Evolutionary conservation across 1,284 basidiomycete genomes (phyloP).

Genomic region (Anthracocystis setariae): DNA sequence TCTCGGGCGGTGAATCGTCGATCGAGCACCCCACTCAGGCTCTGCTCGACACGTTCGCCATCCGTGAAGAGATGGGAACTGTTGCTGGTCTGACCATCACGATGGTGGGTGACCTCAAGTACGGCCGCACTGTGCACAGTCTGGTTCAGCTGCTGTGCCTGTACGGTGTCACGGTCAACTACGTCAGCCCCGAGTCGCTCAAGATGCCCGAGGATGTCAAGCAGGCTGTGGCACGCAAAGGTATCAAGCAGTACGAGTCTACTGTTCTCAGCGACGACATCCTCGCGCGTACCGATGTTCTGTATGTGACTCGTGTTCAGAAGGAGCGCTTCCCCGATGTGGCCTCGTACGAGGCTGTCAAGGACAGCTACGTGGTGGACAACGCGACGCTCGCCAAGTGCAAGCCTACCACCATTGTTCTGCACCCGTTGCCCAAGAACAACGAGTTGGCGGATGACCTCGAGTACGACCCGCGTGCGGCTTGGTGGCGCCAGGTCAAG

Average conservation of each 20-base stretch:
- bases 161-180: slow-evolving; percentile 88
- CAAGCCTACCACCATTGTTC: slow-evolving; percentile 96
- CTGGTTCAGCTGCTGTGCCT: slow-evolving; percentile 90
- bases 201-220: slow-evolving; percentile 91
- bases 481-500: slow-evolving; percentile 98
- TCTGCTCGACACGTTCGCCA: slow-evolving; percentile 89
- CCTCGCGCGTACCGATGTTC: slow-evolving; percentile 89
- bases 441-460: slow-evolving; percentile 99
- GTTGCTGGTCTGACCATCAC: slow-evolving; percentile 97
- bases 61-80: slow-evolving; percentile 96
- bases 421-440: slow-evolving; percentile 94
- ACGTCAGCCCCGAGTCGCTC: slow-evolving; percentile 89
- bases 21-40: slow-evolving; percentile 95
- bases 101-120: slow-evolving; percentile 91
- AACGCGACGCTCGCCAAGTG: slow-evolving; percentile 89
- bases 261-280: slow-evolving; percentile 85
- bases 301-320: slow-evolving; percentile 96
- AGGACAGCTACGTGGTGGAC: slow-evolving; percentile 91
- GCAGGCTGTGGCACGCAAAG: slow-evolving; percentile 71
- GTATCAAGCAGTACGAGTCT: slow-evolving; percentile 79
- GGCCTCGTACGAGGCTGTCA: slow-evolving; percentile 87
- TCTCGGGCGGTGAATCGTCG: slow-evolving; percentile 96
- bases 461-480: slow-evolving; percentile 93
- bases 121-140: slow-evolving; percentile 96
- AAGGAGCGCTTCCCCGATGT: slow-evolving; percentile 89